Percentiles rank a stretch among this genome's conserved stretches.
Conservation (phyloP, 1,284 basidiomycete species). For the Sphagnurus paluster region DNA sequence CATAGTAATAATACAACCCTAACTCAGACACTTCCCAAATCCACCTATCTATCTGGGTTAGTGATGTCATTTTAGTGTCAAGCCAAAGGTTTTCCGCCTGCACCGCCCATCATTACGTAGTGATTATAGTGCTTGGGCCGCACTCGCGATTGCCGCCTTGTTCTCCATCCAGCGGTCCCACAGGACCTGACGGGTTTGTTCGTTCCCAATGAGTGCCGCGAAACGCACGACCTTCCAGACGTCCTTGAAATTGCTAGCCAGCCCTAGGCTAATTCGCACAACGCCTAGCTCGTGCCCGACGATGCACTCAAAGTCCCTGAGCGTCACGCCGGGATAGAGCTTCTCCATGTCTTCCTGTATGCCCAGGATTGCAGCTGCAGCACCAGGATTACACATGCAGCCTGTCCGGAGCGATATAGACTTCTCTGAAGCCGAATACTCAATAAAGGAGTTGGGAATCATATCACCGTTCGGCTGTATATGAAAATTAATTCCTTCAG, state of each 20-base stretch:
- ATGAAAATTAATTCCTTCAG: too few relatives aligned
- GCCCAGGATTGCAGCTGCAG: conserved; percentile 67
- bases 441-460: conserved; percentile 70
- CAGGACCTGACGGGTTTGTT: conserved; percentile 38
- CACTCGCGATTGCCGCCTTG: too few relatives aligned
- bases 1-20: too few relatives aligned
- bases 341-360: conserved; percentile 65
- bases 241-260: conserved; percentile 74
- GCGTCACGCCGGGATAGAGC: conserved; percentile 58
- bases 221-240: conserved; percentile 69
- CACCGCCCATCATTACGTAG: too few relatives aligned
- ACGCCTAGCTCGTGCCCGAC: conserved; percentile 73
- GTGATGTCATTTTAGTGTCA: too few relatives aligned
- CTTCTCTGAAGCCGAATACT: conserved; percentile 60
- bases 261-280: conserved; percentile 72
- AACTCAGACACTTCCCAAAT: too few relatives aligned
- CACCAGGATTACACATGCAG: conserved; percentile 85
- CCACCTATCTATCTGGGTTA: too few relatives aligned
- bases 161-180: conserved; percentile 46
- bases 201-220: conserved; percentile 46
- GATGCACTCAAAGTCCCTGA: conserved; percentile 57
- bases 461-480: conserved; percentile 62
- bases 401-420: conserved; percentile 77
- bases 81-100: too few relatives aligned
- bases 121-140: too few relatives aligned